Percentiles rank a stretch among this genome's conserved stretches.
phyloP scores from a whole-genome alignment of 768 basidiomycete species.

The Filobasidium floriforme region DNA sequence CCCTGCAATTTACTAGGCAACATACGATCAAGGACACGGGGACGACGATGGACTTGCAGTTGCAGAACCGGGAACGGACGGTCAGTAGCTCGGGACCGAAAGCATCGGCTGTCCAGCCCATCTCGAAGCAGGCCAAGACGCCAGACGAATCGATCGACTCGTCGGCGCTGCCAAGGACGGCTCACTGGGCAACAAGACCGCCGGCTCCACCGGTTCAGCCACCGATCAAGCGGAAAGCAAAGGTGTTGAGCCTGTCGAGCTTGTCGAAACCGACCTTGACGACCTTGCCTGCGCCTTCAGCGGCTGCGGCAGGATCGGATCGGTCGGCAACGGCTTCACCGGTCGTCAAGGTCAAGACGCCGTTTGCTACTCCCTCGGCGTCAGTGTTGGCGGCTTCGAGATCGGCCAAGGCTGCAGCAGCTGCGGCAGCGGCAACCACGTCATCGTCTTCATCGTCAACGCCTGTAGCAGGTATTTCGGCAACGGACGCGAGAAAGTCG shows the following conservation, averaged over 20 bases:
- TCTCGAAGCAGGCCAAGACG: constrained; percentile 57
- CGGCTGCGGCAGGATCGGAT: constrained; percentile 1
- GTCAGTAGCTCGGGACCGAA: constrained; percentile 17
- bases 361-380: constrained; percentile 1
- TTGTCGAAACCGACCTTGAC: constrained; percentile 20
- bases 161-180: constrained; percentile 57
- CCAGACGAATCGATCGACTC: constrained; percentile 19
- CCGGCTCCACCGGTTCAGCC: constrained; percentile 36
- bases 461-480: not conserved
- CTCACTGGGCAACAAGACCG: constrained; percentile 49
- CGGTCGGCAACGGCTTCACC: constrained; percentile 1
- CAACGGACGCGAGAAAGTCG: not conserved
- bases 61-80: constrained; percentile 17
- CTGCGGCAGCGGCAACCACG: not conserved
- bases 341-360: not conserved
- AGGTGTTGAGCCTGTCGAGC: constrained; percentile 21
- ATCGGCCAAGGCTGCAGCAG: constrained; percentile 7
- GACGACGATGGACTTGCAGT: constrained; percentile 43
- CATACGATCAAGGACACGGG: constrained; percentile 88
- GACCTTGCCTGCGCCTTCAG: constrained; percentile 11
- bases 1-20: constrained; percentile 54
- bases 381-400: constrained; percentile 11
- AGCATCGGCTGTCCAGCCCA: constrained; percentile 47
- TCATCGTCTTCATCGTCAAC: not conserved
- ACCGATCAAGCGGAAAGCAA: constrained; percentile 43